Base-by-base conservation (phyloP, 2,329 filamentous ascomycete species). In the Fusarium musae region DNA sequence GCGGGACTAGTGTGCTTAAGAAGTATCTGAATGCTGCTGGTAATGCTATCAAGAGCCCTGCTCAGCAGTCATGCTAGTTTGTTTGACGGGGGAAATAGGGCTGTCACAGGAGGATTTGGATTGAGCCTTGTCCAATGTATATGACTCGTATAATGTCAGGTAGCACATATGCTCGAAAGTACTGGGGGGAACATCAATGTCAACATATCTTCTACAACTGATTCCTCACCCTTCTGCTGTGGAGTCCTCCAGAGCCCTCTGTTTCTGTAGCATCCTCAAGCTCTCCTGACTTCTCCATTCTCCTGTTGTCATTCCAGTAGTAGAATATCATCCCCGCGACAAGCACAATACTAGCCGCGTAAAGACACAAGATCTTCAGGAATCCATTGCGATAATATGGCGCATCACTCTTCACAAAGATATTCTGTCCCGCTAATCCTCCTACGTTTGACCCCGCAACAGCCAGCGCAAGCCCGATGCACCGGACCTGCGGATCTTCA, bases 281-380 rank as follows among this genome's bases (percentile, higher is more conserved):
- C 0, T 28, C 50, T 6, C 10, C 23, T 0, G 34, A 36, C 26
- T 23, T 66, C 7, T 37, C 32, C 50, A 66, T 43, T 15, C 11
- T 66, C 1, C 50, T 44, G 0, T 66, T 66, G 1, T 66, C 61
- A n/a, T 59, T 50, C 63, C 63, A 66, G 10, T 66, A 66, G 8
- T 59, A 66, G 2, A 66, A 21, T 23, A 59, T 66, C 63, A 66
- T 66, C 3, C 61, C 63, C 9, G 63, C 37, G 4, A 66, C 57
- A 2, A 66, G 63, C 3, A 66, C 13, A 39, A 66, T 66, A 10
- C 63, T 66, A 3, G 30, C 50, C 3, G 63, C 63, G 15, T 66
- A 66, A 9, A 66, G 49, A 15, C 61, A 66, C 3, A 66, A 5
- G 0, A 66, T 59, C n/a, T 66, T 66, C 0, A 66, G 26, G 13